A percentile compares a stretch with the other conserved stretches of the same genome.
Conservation (phyloP, 768 basidiomycete species). For the Termitomyces titanicus region DNA sequence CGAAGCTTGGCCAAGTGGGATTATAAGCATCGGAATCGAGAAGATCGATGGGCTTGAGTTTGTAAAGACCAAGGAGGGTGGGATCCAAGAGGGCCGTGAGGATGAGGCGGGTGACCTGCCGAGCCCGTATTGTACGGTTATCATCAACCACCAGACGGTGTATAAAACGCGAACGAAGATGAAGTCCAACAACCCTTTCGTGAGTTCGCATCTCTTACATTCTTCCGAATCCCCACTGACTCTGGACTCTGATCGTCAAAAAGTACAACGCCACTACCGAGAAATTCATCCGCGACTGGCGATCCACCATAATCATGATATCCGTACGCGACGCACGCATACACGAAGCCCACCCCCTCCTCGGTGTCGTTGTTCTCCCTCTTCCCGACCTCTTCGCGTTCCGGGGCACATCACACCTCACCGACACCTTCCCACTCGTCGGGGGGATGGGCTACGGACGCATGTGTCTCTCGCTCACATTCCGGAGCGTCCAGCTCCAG, state of each 20-base stretch:
- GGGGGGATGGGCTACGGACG: conserved; percentile 70
- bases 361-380: conserved; percentile 65
- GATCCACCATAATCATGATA: conserved; percentile 54
- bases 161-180: conserved; percentile 45
- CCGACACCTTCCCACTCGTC: conserved; percentile 58
- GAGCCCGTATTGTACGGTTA: conserved; percentile 53
- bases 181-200: conserved; percentile 42
- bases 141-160: conserved; percentile 40
- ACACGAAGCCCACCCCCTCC: conserved; percentile 61
- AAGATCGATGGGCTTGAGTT: conserved; percentile 62
- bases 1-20: conserved; percentile 60
- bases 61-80: conserved; percentile 49
- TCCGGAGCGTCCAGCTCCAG: conserved; percentile 60
- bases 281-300: conserved; percentile 63
- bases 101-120: conserved; percentile 63
- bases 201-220: conserved; percentile 19
- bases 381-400: conserved; percentile 42
- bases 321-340: conserved; percentile 59
- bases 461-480: conserved; percentile 60
- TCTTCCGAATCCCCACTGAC: neutral
- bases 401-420: conserved; percentile 42
- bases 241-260: neutral
- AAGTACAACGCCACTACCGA: conserved; percentile 66
- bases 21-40: conserved; percentile 63
- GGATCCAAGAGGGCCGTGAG: conserved; percentile 46